Base-by-base conservation (phyloP, 495 filamentous ascomycete genomes). In the Annulohypoxylon stygium region DNA sequence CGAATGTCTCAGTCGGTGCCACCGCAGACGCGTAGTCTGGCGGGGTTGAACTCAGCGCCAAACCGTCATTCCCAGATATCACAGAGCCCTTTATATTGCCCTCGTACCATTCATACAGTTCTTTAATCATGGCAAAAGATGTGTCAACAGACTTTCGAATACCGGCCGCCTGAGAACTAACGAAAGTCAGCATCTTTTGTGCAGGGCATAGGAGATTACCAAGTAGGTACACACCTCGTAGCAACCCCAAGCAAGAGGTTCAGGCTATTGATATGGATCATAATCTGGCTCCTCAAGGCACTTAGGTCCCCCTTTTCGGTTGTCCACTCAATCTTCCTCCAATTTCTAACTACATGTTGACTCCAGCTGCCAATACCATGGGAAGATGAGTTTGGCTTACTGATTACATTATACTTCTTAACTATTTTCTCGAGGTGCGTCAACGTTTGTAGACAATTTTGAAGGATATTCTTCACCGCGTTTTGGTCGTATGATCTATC, bases 311-410 rank as follows among this genome's bases (percentile, higher is more conserved):
- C 55, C n/a, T 59, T 59, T 18, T 59, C 55, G 20, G 55, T 59
- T 41, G 55, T 59, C 55, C 55, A 59, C 11, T 59, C 55, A 25
- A 59, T 59, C 34, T 59, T 59, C 36, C 20, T 59, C 55, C 55
- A 59, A 12, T 59, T 59, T 11, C 14, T 59, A 33, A 41, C 20
- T 16, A 59, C 55, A 36, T 39, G 23, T 41, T 59, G 33, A 16
- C 36, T 59, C 55, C 55, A 59, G 10, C n/a, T 20, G 8, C 34
- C 16, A 7, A 59, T 8, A 12, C 33, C 55, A 37, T 23, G 33
- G 12, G 55, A 41, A 25, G 55, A 39, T 39, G 55, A 3, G 11
- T 34, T 37, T 8, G 33, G 55, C 7, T 59, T 34, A 23, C 36
- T n/a, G 39, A 59, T 59, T 34, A 39, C 34, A 12, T 34, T 59